Base-by-base conservation (phyloP, 371 early-diverging fungal genomes). In the Actinomucor elegans region DNA sequence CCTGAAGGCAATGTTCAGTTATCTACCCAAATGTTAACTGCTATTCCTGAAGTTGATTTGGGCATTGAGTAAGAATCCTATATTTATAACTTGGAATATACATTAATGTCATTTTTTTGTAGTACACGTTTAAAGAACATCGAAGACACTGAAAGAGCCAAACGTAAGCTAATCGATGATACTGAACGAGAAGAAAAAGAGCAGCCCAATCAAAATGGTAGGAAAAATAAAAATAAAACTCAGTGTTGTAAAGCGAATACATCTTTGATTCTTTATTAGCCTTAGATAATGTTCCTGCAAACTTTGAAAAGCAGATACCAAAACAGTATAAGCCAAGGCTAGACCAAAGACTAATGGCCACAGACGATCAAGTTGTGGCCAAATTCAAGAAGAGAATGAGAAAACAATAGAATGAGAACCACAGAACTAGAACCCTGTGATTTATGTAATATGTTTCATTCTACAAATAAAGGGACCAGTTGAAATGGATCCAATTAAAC, bases 21-120 rank as follows among this genome's bases (percentile, higher is more conserved):
- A 29, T 93, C 94, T 3, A 80, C 94, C 8, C 80, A 89, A 31
- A 94, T 96, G 94, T 63, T 96, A 31, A 93, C 94, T 7, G 91
- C 94, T 8, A 93, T 96, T 48, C 97, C 94, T 4, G 95, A 95
- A 67, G 91, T 94, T 4, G 94, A 95, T 65, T 74, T 96, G 3
- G 97, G 94, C 32, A 87, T 91, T 32, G 85, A 81, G 88, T 89
- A 80, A 56, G 75, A n/a, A n/a, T 69, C 14, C 27, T 28, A n/a
- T 20, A 14, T 10, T n/a, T 17, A 18, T 15, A n/a, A n/a, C n/a
- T n/a, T n/a, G n/a, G n/a, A n/a, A n/a, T n/a, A n/a, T n/a, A n/a
- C n/a, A n/a, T n/a, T n/a, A n/a, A n/a, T n/a, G n/a, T n/a, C n/a
- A n/a, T n/a, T 15, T 36, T 33, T 17, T 20, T 24, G 12, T 67